These are phyloP conservation scores for Paxillus rubicundulus DNA, from an alignment of 768 basidiomycete species.

Conservation along the genomic window DNA sequence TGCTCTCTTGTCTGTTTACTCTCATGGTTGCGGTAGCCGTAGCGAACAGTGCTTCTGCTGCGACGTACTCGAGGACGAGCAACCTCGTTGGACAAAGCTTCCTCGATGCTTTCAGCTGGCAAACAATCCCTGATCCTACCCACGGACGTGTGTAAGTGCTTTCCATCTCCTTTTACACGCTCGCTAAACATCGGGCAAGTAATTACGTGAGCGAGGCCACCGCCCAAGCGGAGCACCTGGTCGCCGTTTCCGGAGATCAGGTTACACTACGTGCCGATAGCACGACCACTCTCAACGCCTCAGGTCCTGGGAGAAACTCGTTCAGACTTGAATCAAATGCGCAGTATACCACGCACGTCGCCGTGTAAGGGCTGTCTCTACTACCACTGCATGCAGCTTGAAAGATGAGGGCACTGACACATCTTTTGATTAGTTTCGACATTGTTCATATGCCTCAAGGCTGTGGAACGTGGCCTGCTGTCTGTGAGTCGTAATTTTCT, in stretches of 20 bases:
- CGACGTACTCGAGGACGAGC: slow-evolving; percentile 44
- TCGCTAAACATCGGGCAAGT: slow-evolving; percentile 19
- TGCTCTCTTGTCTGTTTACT: not conserved
- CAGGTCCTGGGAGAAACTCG: slow-evolving; percentile 35
- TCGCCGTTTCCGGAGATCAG: slow-evolving; percentile 46
- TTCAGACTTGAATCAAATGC: slow-evolving; percentile 34
- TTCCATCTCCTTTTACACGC: not conserved
- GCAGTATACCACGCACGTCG: slow-evolving; percentile 33
- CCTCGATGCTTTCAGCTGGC: slow-evolving; percentile 33
- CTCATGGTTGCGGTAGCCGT: not conserved
- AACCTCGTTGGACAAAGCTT: slow-evolving; percentile 53
- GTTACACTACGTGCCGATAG: slow-evolving; percentile 34
- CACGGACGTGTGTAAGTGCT: slow-evolving; percentile 32
- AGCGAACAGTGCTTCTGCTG: slow-evolving; percentile 28
- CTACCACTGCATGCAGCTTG: too few species aligned
- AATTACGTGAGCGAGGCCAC: slow-evolving; percentile 47
- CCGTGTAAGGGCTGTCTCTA: slow-evolving; percentile 21
- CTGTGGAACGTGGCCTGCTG: slow-evolving; percentile 39
- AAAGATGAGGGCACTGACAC: not conserved
- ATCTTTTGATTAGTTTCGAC: slow-evolving; percentile 26
- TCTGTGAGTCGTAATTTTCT: slow-evolving; percentile 25
- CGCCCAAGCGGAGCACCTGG: slow-evolving; percentile 54
- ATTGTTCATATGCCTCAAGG: slow-evolving; percentile 38
- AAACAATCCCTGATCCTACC: slow-evolving; percentile 32
- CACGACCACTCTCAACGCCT: slow-evolving; percentile 28